phyloP scores from a whole-genome alignment of 1,284 basidiomycete species.

The Neonothopanus nambi region DNA sequence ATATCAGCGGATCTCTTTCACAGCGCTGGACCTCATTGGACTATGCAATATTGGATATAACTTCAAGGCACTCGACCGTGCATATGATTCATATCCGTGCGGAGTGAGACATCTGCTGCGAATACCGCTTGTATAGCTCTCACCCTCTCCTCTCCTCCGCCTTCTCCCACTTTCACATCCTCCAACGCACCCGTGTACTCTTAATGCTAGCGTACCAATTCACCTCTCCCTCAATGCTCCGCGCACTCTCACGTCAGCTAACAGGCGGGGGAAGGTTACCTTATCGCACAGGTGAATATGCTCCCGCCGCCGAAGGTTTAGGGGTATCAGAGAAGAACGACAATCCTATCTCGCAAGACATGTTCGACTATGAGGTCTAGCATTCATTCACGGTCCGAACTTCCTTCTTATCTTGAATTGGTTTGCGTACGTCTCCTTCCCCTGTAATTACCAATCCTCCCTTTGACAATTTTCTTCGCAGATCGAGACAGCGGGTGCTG shows the following conservation, averaged over 20 bases:
- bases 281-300: constrained; percentile 80
- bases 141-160: too few relatives aligned
- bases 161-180: too few relatives aligned
- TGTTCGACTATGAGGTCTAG: constrained; percentile 61
- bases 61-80: too few relatives aligned
- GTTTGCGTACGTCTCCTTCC: constrained; percentile 57
- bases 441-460: too few relatives aligned
- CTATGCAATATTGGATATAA: too few relatives aligned
- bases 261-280: constrained; percentile 63
- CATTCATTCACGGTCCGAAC: constrained; percentile 16
- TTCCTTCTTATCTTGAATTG: constrained; percentile 49
- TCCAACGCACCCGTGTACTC: constrained; percentile 37
- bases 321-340: constrained; percentile 48
- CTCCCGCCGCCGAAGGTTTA: constrained; percentile 42
- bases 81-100: too few relatives aligned
- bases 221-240: constrained; percentile 63
- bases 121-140: too few relatives aligned
- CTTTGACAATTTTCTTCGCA: constrained; percentile 31
- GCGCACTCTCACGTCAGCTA: constrained; percentile 34
- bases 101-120: too few relatives aligned
- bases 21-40: too few relatives aligned
- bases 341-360: constrained; percentile 64
- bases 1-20: too few relatives aligned
- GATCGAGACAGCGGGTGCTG: constrained; percentile 73
- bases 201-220: constrained; percentile 54